A percentile compares a stretch with the other conserved stretches of the same genome.
Evolutionary conservation across 768 basidiomycete species (phyloP).

Genomic region (Multifurca ochricompacta): DNA sequence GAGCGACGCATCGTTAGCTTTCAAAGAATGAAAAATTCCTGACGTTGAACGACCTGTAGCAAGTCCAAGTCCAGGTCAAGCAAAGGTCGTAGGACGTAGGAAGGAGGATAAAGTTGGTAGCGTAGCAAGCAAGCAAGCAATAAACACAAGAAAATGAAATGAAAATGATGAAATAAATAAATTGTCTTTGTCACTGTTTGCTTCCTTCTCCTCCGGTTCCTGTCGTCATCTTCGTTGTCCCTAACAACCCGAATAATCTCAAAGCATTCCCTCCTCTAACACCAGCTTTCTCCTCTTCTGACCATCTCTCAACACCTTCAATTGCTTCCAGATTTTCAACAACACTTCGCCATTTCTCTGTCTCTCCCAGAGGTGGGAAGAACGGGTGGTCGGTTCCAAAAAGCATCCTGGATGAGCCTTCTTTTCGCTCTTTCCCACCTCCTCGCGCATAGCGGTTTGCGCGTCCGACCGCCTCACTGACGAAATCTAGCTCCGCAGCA

Average conservation of each 20-base stretch:
- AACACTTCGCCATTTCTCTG: slow-evolving; percentile 76
- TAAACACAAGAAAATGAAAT: too few relatives aligned
- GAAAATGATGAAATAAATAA: too few relatives aligned
- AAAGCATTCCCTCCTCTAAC: slow-evolving; percentile 72
- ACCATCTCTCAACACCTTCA: slow-evolving; percentile 54
- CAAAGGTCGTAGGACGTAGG: too few relatives aligned
- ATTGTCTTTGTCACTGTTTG: too few relatives aligned
- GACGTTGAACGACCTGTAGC: not conserved
- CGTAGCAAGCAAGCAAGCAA: too few relatives aligned
- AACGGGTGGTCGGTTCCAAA: slow-evolving; percentile 90
- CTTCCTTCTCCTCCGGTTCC: too few relatives aligned
- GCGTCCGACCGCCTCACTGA: slow-evolving; percentile 60
- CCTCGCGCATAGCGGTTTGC: slow-evolving; percentile 37
- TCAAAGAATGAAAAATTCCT: too few relatives aligned
- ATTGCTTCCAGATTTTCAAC: slow-evolving; percentile 82
- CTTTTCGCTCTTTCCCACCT: slow-evolving; percentile 29
- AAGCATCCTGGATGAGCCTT: slow-evolving; percentile 54
- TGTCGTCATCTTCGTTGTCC: too few relatives aligned
- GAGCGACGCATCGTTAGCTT: slow-evolving; percentile 11
- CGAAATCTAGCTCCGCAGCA: slow-evolving; percentile 74
- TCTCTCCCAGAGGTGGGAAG: slow-evolving; percentile 69
- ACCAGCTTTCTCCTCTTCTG: slow-evolving; percentile 46
- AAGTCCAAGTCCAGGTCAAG: not conserved
- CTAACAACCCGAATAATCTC: slow-evolving; percentile 49
- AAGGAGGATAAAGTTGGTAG: too few relatives aligned